Base-by-base conservation (phyloP, 495 filamentous ascomycete species). In the Aspergillus sclerotiicarbonarius region DNA sequence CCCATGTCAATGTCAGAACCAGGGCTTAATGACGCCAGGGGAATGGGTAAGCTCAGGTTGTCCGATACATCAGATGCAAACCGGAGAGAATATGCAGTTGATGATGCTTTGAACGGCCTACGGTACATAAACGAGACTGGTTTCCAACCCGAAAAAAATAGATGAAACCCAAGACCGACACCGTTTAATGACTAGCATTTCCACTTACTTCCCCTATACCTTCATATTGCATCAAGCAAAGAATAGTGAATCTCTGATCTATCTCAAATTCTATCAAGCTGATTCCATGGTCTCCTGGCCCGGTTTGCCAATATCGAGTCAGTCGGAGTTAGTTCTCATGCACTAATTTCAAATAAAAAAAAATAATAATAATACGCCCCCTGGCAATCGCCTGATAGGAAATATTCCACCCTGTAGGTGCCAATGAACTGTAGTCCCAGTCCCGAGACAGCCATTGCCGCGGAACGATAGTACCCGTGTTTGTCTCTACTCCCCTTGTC, bases 31-130 rank as follows among this genome's bases (percentile, higher is more conserved):
- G 47, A 31, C 47, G 16, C 25, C 47, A 16, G 13, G 15, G 32
- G 47, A 50, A n/a, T 50, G 47, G 47, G 47, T 31, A 15, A 49
- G 31, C 30, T 25, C 46, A 25, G 46, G n/a, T n/a, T 50, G 47
- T 13, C 47, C 47, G 6, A 4, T 50, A 29, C 47, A 50, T 18
- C 31, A 29, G 25, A 16, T 50, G 20, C 47, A 13, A 8, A 16
- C 47, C 15, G 19, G 31, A 16, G 47, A 50, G 9, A 50, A 31
- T 13, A 33, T 32, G 47, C 47, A 50, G 18, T 25, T 50, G 13
- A 50, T 50, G 47, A 50, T 50, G 47, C 29, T 50, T 15, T 50
- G 21, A 50, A 18, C n/a, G 25, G 47, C 29, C 12, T 29, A 31
- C 4, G 4, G 32, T 50, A 50, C 32, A 50, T 50, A 50, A 12